A percentile compares a stretch with the other conserved stretches of the same genome.
These are phyloP conservation scores for Fusarium foetens DNA, from an alignment of 2,329 filamentous ascomycete genomes.

Conservation along the genomic window DNA sequence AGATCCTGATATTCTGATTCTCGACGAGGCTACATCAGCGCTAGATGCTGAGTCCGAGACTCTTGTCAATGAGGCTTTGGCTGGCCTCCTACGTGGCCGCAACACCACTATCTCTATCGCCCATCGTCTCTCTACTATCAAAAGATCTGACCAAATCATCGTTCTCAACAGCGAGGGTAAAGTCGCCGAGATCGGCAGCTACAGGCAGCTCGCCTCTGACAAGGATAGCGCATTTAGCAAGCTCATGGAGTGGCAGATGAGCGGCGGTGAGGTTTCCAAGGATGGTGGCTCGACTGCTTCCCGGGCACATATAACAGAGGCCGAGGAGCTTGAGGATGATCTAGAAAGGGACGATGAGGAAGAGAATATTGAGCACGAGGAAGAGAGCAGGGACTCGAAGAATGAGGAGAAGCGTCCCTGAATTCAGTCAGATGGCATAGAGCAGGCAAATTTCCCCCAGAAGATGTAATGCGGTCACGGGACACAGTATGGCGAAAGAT, in stretches of 20 bases:
- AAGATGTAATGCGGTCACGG: constrained; percentile 34
- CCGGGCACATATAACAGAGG: constrained; percentile 59
- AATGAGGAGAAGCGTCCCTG: constrained; percentile 36
- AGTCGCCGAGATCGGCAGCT: constrained; percentile 91
- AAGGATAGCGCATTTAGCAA: constrained; percentile 87
- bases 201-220: constrained; percentile 77
- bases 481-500: constrained; percentile 19
- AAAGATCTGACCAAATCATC: constrained; percentile 93
- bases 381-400: constrained; percentile 36
- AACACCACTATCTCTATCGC: constrained; percentile 99
- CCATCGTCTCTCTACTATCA: constrained; percentile 94
- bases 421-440: constrained; percentile 10
- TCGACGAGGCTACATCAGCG: constrained; percentile 96
- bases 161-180: constrained; percentile 87
- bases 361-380: constrained; percentile 46
- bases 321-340: constrained; percentile 63
- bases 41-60: constrained; percentile 97
- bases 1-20: constrained; percentile 93
- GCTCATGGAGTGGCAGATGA: constrained; percentile 99
- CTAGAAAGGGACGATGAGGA: constrained; percentile 54
- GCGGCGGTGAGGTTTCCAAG: constrained; percentile 74
- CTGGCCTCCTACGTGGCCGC: constrained; percentile 80
- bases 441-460: constrained; percentile 6
- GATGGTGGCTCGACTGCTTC: constrained; percentile 49
- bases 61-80: constrained; percentile 90